phyloP scores from a whole-genome alignment of 2,329 filamentous ascomycete genomes.

The Tolypocladium cylindrosporum region DNA sequence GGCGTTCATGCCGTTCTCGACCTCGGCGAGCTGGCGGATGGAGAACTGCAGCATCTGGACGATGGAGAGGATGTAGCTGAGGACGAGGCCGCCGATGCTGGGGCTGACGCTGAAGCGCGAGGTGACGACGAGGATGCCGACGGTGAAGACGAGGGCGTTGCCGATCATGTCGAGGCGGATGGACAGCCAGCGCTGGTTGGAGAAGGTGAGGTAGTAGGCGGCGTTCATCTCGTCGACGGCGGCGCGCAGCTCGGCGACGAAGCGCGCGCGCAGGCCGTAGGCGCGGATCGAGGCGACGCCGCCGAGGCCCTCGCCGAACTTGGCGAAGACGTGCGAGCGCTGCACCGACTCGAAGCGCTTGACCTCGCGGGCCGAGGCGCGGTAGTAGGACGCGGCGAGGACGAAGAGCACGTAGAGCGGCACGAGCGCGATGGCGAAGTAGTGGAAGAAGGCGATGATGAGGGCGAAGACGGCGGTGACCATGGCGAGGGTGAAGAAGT shows the following conservation, averaged over 20 bases:
- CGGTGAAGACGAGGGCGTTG: conserved; percentile 74
- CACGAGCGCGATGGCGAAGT: conserved; percentile 57
- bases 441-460: conserved; percentile 93
- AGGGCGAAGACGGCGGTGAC: conserved; percentile 77
- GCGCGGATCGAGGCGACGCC: conserved; percentile 81
- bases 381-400: conserved; percentile 78
- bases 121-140: conserved; percentile 84
- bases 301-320: conserved; percentile 80
- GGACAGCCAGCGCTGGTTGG: conserved; percentile 90
- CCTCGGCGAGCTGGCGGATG: conserved; percentile 84
- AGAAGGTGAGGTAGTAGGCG: conserved; percentile 90
- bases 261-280: conserved; percentile 72
- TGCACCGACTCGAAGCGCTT: conserved; percentile 90
- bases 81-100: conserved; percentile 75
- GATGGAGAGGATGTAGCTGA: conserved; percentile 88
- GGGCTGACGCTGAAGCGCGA: conserved; percentile 78
- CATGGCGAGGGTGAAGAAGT: conserved; percentile 74
- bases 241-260: conserved; percentile 57
- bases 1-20: conserved; percentile 97
- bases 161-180: conserved; percentile 78
- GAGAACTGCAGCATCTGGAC: conserved; percentile 96
- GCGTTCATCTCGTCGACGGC: conserved; percentile 87
- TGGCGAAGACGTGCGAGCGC: conserved; percentile 79
- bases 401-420: conserved; percentile 68
- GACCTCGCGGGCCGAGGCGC: conserved; percentile 82